Percentiles rank a stretch among this genome's conserved stretches.
These are phyloP conservation scores for Ehretia macrophylla DNA, from an alignment of 257 asterid genomes.

Conservation along the genomic window DNA sequence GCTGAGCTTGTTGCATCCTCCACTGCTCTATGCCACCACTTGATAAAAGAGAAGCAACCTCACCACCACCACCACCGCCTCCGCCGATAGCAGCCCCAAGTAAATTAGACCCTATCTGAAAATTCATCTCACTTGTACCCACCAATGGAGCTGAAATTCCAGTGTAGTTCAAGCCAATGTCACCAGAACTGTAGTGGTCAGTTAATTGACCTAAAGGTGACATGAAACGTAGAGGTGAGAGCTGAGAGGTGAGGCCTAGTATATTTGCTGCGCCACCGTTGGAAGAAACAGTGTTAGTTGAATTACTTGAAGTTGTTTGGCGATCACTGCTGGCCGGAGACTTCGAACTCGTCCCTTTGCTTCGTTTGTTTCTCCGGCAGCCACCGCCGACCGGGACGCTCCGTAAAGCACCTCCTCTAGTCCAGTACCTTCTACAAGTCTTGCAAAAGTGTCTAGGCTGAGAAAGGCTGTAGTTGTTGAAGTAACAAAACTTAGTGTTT, in stretches of 20 bases:
- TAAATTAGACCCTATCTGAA: slow-evolving; percentile 33
- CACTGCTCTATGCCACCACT: slow-evolving; percentile 56
- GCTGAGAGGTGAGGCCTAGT: slow-evolving; percentile 39
- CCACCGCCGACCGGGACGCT: slow-evolving; percentile 94
- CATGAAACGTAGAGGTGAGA: slow-evolving; percentile 52
- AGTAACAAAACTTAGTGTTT: slow-evolving; percentile 87
- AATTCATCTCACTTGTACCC: slow-evolving; percentile 43
- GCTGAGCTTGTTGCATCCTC: slow-evolving; percentile 52
- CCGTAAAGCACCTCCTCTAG: slow-evolving; percentile 86
- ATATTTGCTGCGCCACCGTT: slow-evolving; percentile 8
- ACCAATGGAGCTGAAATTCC: slow-evolving; percentile 34
- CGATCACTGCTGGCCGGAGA: slow-evolving; percentile 54
- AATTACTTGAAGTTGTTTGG: slow-evolving; percentile 38
- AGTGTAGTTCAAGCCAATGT: slow-evolving; percentile 40
- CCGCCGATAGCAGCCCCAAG: slow-evolving; percentile 14
- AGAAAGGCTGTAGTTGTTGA: slow-evolving; percentile 85
- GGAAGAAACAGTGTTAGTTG: slow-evolving; percentile 45
- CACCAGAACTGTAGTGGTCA: slow-evolving; percentile 34
- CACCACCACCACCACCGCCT: background rate
- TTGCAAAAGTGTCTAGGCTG: slow-evolving; percentile 98
- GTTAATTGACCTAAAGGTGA: slow-evolving; percentile 62
- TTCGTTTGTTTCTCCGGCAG: slow-evolving; percentile 73
- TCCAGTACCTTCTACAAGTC: slow-evolving; percentile 89
- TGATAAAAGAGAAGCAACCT: background rate
- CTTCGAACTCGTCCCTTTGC: slow-evolving; percentile 49